These are phyloP conservation scores for Geotrichum citri-aurantii DNA, from an alignment of 1,139 yeast species.

Conservation along the genomic window DNA sequence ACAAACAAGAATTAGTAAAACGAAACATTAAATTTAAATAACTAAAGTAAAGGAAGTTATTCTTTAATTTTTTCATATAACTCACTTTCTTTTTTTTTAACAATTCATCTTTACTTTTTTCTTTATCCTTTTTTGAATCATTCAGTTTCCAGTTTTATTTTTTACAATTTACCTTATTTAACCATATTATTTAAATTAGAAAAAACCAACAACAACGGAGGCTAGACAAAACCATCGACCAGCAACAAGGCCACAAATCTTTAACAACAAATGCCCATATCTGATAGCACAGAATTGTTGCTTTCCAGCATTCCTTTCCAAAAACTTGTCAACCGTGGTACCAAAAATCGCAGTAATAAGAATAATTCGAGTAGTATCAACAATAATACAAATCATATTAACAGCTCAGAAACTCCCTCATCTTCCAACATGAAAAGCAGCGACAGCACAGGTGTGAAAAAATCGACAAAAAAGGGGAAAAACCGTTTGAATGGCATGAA, in stretches of 20 bases:
- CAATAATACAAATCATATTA: not conserved
- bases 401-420: not conserved
- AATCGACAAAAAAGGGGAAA: not conserved
- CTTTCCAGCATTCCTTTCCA: not conserved
- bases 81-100: too few species aligned
- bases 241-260: not conserved
- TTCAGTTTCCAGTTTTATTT: too few species aligned
- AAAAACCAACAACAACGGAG: too few species aligned
- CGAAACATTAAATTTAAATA: too few species aligned
- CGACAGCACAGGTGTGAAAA: too few species aligned
- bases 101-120: too few species aligned
- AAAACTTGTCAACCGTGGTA: not conserved
- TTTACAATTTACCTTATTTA: too few species aligned
- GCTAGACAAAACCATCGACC: not conserved
- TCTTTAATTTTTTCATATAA: too few species aligned
- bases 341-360: not conserved
- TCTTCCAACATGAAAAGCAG: not conserved
- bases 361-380: not conserved
- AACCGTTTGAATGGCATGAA: not conserved
- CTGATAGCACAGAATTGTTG: not conserved
- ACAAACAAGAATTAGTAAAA: too few species aligned
- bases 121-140: too few species aligned
- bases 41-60: too few species aligned
- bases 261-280: not conserved
- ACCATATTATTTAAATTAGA: too few species aligned